Evolutionary conservation across 257 asterid genomes (phyloP), one percentile per base, ranked within the genome.

Genomic region (Pogostemon cablin): DNA sequence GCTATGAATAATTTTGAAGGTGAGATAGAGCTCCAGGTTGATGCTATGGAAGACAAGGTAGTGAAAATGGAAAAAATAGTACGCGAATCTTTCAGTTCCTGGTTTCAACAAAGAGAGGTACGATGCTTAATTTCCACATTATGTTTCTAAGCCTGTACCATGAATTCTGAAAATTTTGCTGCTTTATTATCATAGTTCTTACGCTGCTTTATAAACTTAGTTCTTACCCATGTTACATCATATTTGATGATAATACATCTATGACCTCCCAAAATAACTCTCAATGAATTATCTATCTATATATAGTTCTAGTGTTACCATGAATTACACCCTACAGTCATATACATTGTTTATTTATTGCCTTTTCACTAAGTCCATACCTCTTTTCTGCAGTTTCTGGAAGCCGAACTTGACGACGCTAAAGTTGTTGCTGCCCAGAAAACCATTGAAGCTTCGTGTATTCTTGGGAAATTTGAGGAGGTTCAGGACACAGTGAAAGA

Each of bases 381-480:
- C 70, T 49, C 49, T 25, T 60, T 64, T 65, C 69, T 74, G 66
- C 95, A 95, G 99, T 76, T 88, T 69, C 82, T 91, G 68, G 97
- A 83, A 79, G 85, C 77, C 52, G 98, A 92, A 80, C 88, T 91
- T 65, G 86, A 80, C 71, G 92, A 89, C 64, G 98, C 99, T 8
- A 86, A 79, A 80, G 81, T 84, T 67, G 78, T 78, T 78, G 91
- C 95, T 46, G 75, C 87, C 32, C 96, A 91, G 90, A 91, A 91
- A 86, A 77, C 86, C 71, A 86, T 91, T 40, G 99, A 95, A 80
- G 96, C 97, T 40, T 80, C 90, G 43, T 89, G 93, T 68, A 59
- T 91, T 79, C 86, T 95, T 70, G 87, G 86, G 67, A 95, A 95
- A 82, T 91, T 91, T 74, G 96, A 82, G 81, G 99, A 91, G 85